Evolutionary conservation across 257 asterid species (phyloP), one percentile per base, ranked within the genome.

Genomic region (Verbascum thapsus): DNA sequence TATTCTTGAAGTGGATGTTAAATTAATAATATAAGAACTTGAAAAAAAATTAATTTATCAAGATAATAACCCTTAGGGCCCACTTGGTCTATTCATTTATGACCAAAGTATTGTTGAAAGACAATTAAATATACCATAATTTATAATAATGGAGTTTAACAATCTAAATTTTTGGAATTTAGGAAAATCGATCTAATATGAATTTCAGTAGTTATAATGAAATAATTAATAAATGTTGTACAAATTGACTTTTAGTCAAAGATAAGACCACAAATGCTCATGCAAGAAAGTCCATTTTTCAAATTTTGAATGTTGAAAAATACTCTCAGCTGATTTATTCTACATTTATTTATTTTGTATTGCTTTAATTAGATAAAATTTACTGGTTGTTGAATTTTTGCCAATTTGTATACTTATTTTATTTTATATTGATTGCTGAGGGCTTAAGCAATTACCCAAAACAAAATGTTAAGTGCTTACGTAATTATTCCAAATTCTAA

Each of bases 261-360:
- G 15, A 48, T 40, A 61, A 18, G 63, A 58, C 53, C 39, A 19
- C 41, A 37, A 37, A 10, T 38, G 1, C 17, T 3, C 17, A 17
- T 5, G n/a, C n/a, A 4, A 8, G 15, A 42, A 17, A 55, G 57
- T 42, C 58, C 0, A 47, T 6, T 16, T 63, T 74, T 72, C 68
- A 76, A 67, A 45, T 0, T 58, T 70, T 73, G 80, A 73, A 73
- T 39, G 75, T 59, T 22, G 76, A 80, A 79, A n/a, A 10, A 37
- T 32, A 11, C 30, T 37, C 12, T 53, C 52, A 22, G 5, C 17
- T 13, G 22, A 8, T 19, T 10, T 12, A 4, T 40, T 35, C 5
- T 17, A 35, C 18, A 16, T 48, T 37, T 22, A 10, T 8, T 7
- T 1, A 7, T 52, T 10, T 5, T 7, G 1, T 18, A 20, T 15